These are phyloP conservation scores for Penicillium parvum DNA, from an alignment of 495 filamentous ascomycete genomes.

Conservation along the genomic window DNA sequence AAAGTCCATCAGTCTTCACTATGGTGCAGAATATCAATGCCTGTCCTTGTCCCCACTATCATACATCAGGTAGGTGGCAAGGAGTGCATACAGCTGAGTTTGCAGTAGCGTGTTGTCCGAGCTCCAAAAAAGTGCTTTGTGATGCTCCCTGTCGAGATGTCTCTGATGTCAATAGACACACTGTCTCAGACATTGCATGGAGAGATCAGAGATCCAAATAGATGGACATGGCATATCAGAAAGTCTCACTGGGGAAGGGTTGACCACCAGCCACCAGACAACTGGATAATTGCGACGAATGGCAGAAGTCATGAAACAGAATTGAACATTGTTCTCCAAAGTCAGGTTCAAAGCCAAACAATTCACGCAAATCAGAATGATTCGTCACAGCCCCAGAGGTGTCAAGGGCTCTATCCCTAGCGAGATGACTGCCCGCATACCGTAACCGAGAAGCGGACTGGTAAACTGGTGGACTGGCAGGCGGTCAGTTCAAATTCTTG, in stretches of 20 bases:
- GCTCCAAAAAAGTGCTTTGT: not conserved
- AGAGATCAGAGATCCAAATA: no score
- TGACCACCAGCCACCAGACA: no score
- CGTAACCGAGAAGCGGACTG: slow-evolving; percentile 5
- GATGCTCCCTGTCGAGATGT: not conserved
- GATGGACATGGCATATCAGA: slow-evolving; percentile 11
- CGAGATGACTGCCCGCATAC: not conserved
- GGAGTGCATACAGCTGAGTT: not conserved
- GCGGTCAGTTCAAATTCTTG: no score
- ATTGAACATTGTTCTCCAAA: not conserved
- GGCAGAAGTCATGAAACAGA: no score
- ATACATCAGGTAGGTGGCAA: no score
- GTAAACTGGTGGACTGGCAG: slow-evolving; percentile 4
- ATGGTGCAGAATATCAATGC: no score
- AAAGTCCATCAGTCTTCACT: no score
- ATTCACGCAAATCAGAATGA: not conserved
- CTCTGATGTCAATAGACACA: slow-evolving; percentile 2
- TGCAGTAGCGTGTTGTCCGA: slow-evolving; percentile 3
- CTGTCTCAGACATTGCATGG: slow-evolving; percentile 22
- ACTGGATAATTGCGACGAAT: no score
- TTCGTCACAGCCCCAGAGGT: not conserved
- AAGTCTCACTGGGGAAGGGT: slow-evolving; percentile 18
- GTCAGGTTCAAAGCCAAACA: not conserved
- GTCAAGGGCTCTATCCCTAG: not conserved
- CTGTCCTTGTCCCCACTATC: no score